Conservation (phyloP, 805 yeast genomes). For the Kuraishia ogatae region DNA sequence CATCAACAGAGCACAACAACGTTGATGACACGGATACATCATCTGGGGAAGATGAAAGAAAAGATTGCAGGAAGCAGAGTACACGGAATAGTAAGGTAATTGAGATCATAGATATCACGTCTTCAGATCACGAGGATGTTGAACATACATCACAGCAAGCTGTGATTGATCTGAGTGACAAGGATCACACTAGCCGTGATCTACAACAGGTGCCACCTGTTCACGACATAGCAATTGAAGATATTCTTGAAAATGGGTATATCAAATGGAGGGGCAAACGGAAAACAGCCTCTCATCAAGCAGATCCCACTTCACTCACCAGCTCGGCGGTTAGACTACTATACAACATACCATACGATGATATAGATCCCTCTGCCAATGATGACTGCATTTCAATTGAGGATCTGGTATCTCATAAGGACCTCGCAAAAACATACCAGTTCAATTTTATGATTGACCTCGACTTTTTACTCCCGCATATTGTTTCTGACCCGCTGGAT, state of each 20-base stretch:
- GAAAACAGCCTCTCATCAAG: background rate
- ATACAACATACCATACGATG: background rate
- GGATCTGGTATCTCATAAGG: conserved; percentile 17
- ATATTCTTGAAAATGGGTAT: background rate
- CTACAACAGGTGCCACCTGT: background rate
- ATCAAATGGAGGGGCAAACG: background rate
- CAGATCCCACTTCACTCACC: background rate
- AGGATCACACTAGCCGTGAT: background rate
- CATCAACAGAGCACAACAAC: background rate
- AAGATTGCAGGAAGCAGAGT: no score
- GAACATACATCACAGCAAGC: background rate
- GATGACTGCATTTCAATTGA: conserved; percentile 17
- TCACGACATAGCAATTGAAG: background rate
- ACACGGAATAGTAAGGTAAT: background rate
- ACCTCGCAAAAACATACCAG: conserved; percentile 17
- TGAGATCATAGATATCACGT: background rate
- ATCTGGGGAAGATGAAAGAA: background rate
- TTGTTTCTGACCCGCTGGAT: conserved; percentile 13
- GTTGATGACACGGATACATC: background rate
- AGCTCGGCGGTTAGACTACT: background rate
- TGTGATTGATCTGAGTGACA: background rate
- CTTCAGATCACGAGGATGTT: background rate
- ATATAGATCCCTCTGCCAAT: conserved; percentile 8
- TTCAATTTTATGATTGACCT: conserved; percentile 24
- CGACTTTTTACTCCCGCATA: conserved; percentile 14